Percentiles rank a stretch among this genome's conserved stretches.
Conservation (phyloP, 1,284 basidiomycete genomes). For the Naganishia sp. region DNA sequence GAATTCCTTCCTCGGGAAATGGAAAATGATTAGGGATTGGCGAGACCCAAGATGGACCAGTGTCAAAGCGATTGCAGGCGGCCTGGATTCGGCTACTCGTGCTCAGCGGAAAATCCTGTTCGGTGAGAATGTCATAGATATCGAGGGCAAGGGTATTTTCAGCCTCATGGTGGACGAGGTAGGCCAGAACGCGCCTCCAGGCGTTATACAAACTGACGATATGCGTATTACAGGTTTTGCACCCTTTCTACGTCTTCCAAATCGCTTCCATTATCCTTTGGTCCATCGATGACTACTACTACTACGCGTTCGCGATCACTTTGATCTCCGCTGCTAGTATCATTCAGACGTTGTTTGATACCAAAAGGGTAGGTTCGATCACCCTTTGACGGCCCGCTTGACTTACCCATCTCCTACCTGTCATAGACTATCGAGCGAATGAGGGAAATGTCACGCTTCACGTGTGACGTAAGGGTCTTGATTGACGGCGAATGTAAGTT, state of each 20-base stretch:
- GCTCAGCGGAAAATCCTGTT: conserved; percentile 74
- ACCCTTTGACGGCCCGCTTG: background rate
- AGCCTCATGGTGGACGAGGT: conserved; percentile 89
- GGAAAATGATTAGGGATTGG: conserved; percentile 86
- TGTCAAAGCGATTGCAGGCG: conserved; percentile 64
- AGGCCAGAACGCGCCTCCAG: conserved; percentile 39
- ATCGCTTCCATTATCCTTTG: conserved; percentile 92
- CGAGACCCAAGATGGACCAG: conserved; percentile 78
- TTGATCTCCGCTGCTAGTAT: conserved; percentile 88
- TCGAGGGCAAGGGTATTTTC: conserved; percentile 81
- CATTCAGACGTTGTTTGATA: conserved; percentile 84
- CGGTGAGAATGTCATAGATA: conserved; percentile 85
- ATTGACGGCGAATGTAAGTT: conserved; percentile 71
- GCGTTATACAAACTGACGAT: background rate
- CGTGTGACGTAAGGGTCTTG: conserved; percentile 74
- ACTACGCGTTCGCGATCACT: conserved; percentile 97
- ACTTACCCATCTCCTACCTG: background rate
- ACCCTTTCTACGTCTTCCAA: conserved; percentile 98
- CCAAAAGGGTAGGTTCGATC: conserved; percentile 67
- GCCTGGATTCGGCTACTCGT: conserved; percentile 62
- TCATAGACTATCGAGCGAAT: conserved; percentile 83
- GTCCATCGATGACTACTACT: conserved; percentile 93
- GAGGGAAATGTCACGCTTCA: conserved; percentile 94
- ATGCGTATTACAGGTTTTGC: conserved; percentile 65
- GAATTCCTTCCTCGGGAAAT: conserved; percentile 79